Conservation (phyloP, 805 yeast genomes). For the Debaryomyces hansenii region DNA sequence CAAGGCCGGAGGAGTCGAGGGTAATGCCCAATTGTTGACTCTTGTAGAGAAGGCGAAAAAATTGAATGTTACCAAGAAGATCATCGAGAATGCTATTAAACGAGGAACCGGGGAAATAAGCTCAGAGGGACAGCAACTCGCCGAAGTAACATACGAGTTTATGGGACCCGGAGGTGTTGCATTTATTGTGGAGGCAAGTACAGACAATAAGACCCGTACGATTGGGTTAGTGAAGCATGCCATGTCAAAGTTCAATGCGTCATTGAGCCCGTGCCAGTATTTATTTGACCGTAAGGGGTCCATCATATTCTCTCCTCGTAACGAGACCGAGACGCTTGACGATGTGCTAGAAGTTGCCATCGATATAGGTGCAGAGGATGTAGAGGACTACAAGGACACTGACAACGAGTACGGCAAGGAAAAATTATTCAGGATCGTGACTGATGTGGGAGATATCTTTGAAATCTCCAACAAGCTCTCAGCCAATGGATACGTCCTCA, state of each 20-base stretch:
- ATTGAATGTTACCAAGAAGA: constrained; percentile 76
- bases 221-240: constrained; percentile 73
- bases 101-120: constrained; percentile 74
- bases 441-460: constrained; percentile 66
- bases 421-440: constrained; percentile 45
- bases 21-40: constrained; percentile 62
- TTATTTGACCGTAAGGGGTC: constrained; percentile 80
- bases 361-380: constrained; percentile 80
- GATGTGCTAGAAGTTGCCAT: constrained; percentile 70
- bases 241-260: constrained; percentile 66
- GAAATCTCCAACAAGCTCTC: constrained; percentile 59
- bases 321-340: constrained; percentile 49
- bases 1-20: constrained; percentile 67
- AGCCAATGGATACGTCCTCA: constrained; percentile 52
- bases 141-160: constrained; percentile 74
- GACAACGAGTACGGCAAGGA: constrained; percentile 42
- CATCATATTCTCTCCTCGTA: constrained; percentile 48
- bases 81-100: constrained; percentile 83
- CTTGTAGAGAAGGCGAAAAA: constrained; percentile 77
- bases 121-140: constrained; percentile 47
- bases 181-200: constrained; percentile 77
- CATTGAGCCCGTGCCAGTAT: constrained; percentile 74
- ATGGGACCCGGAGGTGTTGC: constrained; percentile 93
- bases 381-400: constrained; percentile 50
- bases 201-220: constrained; percentile 86